Conservation (phyloP, 2,329 filamentous ascomycete species). For the Epichloe typhina region DNA sequence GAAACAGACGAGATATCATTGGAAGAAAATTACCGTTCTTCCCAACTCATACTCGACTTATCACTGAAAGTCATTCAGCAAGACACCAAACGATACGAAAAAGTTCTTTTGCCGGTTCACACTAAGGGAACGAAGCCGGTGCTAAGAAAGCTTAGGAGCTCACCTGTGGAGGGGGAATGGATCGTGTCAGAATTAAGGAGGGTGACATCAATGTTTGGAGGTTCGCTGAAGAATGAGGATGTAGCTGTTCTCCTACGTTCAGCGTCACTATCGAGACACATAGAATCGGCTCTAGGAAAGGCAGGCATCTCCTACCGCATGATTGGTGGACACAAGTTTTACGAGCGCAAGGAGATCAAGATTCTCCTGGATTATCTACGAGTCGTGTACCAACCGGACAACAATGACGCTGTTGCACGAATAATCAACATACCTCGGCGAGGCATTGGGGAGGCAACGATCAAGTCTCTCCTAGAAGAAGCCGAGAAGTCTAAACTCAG, state of each 20-base stretch:
- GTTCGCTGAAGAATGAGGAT: slow-evolving; percentile 61
- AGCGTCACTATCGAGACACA: slow-evolving; percentile 67
- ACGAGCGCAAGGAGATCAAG: slow-evolving; percentile 82
- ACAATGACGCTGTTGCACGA: slow-evolving; percentile 73
- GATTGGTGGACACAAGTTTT: slow-evolving; percentile 83
- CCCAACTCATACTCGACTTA: slow-evolving; percentile 65
- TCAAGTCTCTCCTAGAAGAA: slow-evolving; percentile 62
- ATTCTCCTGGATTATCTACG: slow-evolving; percentile 77
- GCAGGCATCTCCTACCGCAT: slow-evolving; percentile 79
- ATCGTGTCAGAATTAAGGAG: slow-evolving; percentile 74
- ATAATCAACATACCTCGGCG: slow-evolving; percentile 77
- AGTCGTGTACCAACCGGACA: slow-evolving; percentile 69
- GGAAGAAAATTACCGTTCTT: slow-evolving; percentile 91
- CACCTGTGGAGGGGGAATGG: slow-evolving; percentile 72
- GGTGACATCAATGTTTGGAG: slow-evolving; percentile 54
- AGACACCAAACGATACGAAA: slow-evolving; percentile 67
- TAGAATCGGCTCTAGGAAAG: slow-evolving; percentile 71
- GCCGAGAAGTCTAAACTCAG: slow-evolving; percentile 56
- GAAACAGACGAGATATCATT: slow-evolving; percentile 72
- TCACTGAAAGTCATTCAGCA: slow-evolving; percentile 85
- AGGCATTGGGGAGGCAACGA: slow-evolving; percentile 66
- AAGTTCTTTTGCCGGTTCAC: slow-evolving; percentile 69
- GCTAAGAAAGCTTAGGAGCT: slow-evolving; percentile 57
- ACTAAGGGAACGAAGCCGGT: slow-evolving; percentile 68
- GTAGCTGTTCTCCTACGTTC: slow-evolving; percentile 81